Conservation (phyloP, 2,329 filamentous ascomycete species). For the Elsinoe ampelina region DNA sequence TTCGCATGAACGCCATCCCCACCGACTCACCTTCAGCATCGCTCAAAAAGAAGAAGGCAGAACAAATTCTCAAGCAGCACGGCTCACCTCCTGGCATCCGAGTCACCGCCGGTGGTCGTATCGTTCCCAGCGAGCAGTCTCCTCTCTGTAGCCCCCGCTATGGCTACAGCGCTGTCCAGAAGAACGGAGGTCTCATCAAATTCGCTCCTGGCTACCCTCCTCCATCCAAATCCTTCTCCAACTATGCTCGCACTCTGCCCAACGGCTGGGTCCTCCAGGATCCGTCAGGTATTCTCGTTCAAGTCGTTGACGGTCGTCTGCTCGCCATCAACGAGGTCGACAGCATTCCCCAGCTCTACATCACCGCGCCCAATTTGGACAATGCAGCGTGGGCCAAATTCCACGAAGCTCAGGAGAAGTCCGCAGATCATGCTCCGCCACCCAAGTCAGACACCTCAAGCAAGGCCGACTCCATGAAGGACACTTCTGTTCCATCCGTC, state of each 20-base stretch:
- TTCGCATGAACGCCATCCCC: slow-evolving; percentile 19
- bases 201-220: slow-evolving; percentile 28
- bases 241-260: slow-evolving; percentile 12
- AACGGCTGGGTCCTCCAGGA: slow-evolving; percentile 32
- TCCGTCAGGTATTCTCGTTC: slow-evolving; percentile 27
- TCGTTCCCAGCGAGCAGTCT: slow-evolving; percentile 40
- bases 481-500: slow-evolving; percentile 20
- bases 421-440: neutral
- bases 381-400: slow-evolving; percentile 15
- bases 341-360: slow-evolving; percentile 27
- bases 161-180: slow-evolving; percentile 30
- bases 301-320: slow-evolving; percentile 30
- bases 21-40: slow-evolving; percentile 41
- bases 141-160: slow-evolving; percentile 31
- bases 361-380: slow-evolving; percentile 29
- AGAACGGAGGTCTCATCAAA: slow-evolving; percentile 30
- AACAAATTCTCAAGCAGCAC: slow-evolving; percentile 42
- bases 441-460: slow-evolving; percentile 1
- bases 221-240: slow-evolving; percentile 24
- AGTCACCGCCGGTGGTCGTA: slow-evolving; percentile 44
- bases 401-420: slow-evolving; percentile 1
- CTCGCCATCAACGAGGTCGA: slow-evolving; percentile 27
- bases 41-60: slow-evolving; percentile 41
- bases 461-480: slow-evolving; percentile 12
- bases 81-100: slow-evolving; percentile 42